phyloP scores from a whole-genome alignment of 2,329 filamentous ascomycete species.

The Claviceps quebecensis region DNA sequence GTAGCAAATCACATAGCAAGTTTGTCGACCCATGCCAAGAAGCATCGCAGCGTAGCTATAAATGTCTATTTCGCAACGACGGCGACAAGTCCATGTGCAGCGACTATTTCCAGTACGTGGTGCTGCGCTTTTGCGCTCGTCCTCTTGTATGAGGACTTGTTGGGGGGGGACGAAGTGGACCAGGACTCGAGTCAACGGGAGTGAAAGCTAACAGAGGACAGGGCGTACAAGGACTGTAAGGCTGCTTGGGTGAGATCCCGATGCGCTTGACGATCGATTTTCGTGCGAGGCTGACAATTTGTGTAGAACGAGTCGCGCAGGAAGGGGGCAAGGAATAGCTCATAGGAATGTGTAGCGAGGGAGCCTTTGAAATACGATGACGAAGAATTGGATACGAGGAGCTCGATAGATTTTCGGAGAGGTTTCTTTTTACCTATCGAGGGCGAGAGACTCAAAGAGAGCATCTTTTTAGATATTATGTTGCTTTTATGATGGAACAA shows the following conservation, averaged over 20 bases:
- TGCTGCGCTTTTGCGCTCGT: background rate
- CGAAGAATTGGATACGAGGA: background rate
- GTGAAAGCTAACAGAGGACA: conserved; percentile 25
- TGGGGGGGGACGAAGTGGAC: too few relatives aligned
- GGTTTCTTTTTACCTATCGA: too few relatives aligned
- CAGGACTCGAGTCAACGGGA: background rate
- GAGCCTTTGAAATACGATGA: background rate
- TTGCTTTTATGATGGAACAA: too few relatives aligned
- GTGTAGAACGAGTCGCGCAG: conserved; percentile 10
- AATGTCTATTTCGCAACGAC: conserved; percentile 76
- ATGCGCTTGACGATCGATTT: too few relatives aligned
- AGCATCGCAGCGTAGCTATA: conserved; percentile 70
- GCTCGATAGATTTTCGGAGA: background rate
- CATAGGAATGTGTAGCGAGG: background rate
- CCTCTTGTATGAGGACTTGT: too few relatives aligned
- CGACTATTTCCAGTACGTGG: conserved; percentile 84
- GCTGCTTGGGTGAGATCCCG: conserved; percentile 66
- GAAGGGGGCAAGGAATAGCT: conserved; percentile 6
- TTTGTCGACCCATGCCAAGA: conserved; percentile 95
- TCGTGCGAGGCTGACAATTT: background rate
- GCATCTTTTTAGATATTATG: background rate
- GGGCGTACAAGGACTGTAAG: conserved; percentile 89
- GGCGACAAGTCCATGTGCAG: conserved; percentile 80
- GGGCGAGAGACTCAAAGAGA: too few relatives aligned
- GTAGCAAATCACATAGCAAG: conserved; percentile 74